Base-by-base conservation (phyloP, 2,329 filamentous ascomycete genomes). In the Lachnellula cervina region DNA sequence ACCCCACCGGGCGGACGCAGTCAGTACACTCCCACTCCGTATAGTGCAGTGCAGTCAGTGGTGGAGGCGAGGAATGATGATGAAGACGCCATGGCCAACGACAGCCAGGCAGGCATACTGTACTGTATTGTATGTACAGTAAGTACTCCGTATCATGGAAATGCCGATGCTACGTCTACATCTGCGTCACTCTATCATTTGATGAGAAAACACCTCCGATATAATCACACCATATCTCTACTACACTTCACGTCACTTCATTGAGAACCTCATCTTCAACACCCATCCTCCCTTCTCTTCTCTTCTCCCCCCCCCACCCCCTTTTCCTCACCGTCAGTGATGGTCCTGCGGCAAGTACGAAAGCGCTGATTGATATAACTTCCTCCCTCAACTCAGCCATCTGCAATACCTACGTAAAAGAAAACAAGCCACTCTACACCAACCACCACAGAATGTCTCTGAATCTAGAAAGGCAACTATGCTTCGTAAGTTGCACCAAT, bases 391-490 rank as follows among this genome's bases (percentile, higher is more conserved):
- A 48, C 53, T 19, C 21, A 40, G 13, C 25, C 8, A 51, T 32
- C 52, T 38, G 32, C 46, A 46, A 42, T 17, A 47, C 42, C 42
- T 46, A 49, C 42, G 48, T 56, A 57, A 49, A 55, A 57, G 48
- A 55, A 45, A 13, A 3, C 9, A 28, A 11, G 11, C 28, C 9
- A 13, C 60, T 43, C 19, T 34, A 51, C n/a, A 32, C 23, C 46
- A 28, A 49, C 21, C 19, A 21, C 40, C 32, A 55, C 60, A 62
- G 61, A 55, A 86, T 86, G 82, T 82, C 83, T 64, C 80, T 94
- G 68, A 86, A 92, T 68, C 80, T 94, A 51, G 89, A 94, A 76
- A 88, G 84, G 70, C 89, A 93, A 69, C 79, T 94, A 66, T 83
- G 83, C 73, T 92, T 92, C 74, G 89, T 94, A 82, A 72, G 87